These are phyloP conservation scores for Pneumocystis carinii DNA, from an alignment of 1,139 yeast species.

Conservation along the genomic window DNA sequence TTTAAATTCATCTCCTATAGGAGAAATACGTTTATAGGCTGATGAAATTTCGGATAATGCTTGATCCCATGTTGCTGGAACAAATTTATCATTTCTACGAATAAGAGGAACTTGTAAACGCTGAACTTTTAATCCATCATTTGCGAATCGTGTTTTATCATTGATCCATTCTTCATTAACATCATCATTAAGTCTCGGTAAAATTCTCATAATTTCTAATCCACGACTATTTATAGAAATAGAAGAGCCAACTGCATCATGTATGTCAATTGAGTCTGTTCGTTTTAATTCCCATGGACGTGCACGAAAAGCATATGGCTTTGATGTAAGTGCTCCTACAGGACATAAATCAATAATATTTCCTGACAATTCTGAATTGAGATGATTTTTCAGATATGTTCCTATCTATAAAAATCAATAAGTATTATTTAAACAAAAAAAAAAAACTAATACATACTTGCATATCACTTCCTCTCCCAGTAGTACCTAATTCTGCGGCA, in stretches of 20 bases:
- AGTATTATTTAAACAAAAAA: not conserved
- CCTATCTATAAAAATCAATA: constrained; percentile 34
- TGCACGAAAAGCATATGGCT: constrained; percentile 81
- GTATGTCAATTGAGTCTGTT: constrained; percentile 75
- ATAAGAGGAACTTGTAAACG: constrained; percentile 71
- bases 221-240: constrained; percentile 80
- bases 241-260: constrained; percentile 73
- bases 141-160: constrained; percentile 74
- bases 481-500: constrained; percentile 77
- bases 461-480: constrained; percentile 86
- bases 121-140: constrained; percentile 77
- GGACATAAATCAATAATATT: constrained; percentile 83
- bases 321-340: constrained; percentile 80
- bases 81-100: constrained; percentile 56
- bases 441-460: constrained; percentile 26
- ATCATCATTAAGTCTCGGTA: constrained; percentile 77
- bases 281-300: constrained; percentile 91
- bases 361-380: constrained; percentile 76
- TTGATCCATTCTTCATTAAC: constrained; percentile 87
- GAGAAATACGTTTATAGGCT: constrained; percentile 43
- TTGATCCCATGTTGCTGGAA: constrained; percentile 77
- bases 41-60: constrained; percentile 59
- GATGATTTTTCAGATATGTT: constrained; percentile 71
- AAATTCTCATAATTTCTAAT: constrained; percentile 72
- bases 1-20: constrained; percentile 58